Percentiles rank a stretch among this genome's conserved stretches.
Evolutionary conservation across 257 asterid genomes (phyloP).

Genomic region (Solanum clarkiae): DNA sequence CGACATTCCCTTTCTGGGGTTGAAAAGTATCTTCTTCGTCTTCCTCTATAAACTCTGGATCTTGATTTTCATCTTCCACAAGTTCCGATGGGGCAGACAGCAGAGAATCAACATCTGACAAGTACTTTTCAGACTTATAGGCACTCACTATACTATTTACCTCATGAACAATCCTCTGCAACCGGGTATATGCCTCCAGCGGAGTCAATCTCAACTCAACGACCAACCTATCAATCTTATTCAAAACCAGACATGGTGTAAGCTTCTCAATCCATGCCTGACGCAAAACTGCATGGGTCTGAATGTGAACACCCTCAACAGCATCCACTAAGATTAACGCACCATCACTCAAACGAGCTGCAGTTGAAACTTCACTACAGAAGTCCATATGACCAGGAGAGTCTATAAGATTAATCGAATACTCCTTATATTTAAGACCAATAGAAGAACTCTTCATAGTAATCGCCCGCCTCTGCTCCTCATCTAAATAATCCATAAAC

Average conservation of each 20-base stretch:
- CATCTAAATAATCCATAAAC: constrained; percentile 92
- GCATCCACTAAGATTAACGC: constrained; percentile 84
- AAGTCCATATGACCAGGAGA: constrained; percentile 99
- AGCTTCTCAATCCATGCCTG: constrained; percentile 96
- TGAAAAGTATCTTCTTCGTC: constrained; percentile 93
- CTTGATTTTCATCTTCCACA: constrained; percentile 32
- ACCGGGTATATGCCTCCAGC: constrained; percentile 58
- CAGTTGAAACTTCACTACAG: constrained; percentile 95
- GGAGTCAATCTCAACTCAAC: constrained; percentile 75
- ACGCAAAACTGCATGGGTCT: constrained; percentile 86
- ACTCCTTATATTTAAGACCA: constrained; percentile 39
- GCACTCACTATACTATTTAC: constrained; percentile 85
- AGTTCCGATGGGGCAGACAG: constrained; percentile 45
- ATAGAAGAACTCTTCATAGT: constrained; percentile 97
- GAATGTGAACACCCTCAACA: constrained; percentile 95
- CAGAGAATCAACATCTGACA: constrained; percentile 86
- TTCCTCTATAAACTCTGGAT: constrained; percentile 54
- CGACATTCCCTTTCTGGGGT: constrained; percentile 95
- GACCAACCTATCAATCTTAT: constrained; percentile 79
- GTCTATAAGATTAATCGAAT: constrained; percentile 65
- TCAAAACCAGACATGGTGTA: constrained; percentile 68
- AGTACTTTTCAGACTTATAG: constrained; percentile 70
- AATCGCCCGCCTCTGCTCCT: constrained; percentile 94
- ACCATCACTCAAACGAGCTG: constrained; percentile 95
- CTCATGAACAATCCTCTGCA: constrained; percentile 82